phyloP scores from a whole-genome alignment of 73 alveolate genomes.

The Paramecium sexaurelia region DNA sequence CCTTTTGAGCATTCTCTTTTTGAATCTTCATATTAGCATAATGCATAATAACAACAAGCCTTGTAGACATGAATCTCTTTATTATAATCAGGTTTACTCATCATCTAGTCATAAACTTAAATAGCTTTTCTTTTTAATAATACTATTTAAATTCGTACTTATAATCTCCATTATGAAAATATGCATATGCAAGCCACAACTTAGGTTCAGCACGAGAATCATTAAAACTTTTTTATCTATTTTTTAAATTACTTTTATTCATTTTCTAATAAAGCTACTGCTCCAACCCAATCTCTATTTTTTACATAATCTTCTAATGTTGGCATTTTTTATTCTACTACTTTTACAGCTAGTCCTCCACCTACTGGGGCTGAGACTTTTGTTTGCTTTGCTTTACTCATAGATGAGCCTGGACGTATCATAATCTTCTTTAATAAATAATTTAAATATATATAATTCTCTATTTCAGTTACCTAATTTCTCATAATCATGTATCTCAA shows the following conservation, averaged over 20 bases:
- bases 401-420: conserved; percentile 69
- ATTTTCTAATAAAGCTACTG: conserved; percentile 61
- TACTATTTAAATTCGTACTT: not conserved
- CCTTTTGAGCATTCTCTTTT: conserved; percentile 83
- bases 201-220: conserved; percentile 58
- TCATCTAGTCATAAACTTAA: conserved; percentile 60
- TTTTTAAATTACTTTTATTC: conserved; percentile 40
- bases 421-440: not conserved
- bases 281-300: conserved; percentile 70
- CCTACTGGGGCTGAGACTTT: conserved; percentile 9
- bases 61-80: conserved; percentile 86
- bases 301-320: conserved; percentile 57
- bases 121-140: conserved; percentile 58
- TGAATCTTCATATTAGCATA: conserved; percentile 91
- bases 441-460: not conserved
- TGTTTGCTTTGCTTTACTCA: conserved; percentile 59
- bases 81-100: conserved; percentile 62
- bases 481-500: not conserved
- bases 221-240: conserved; percentile 3
- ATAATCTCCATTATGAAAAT: conserved; percentile 67
- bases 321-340: conserved; percentile 56
- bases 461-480: not conserved
- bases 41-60: conserved; percentile 97
- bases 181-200: conserved; percentile 66
- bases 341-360: not conserved